Conservation (phyloP, 225 moss, liverwort and hornwort genomes). For the Marchantia paleacea region DNA sequence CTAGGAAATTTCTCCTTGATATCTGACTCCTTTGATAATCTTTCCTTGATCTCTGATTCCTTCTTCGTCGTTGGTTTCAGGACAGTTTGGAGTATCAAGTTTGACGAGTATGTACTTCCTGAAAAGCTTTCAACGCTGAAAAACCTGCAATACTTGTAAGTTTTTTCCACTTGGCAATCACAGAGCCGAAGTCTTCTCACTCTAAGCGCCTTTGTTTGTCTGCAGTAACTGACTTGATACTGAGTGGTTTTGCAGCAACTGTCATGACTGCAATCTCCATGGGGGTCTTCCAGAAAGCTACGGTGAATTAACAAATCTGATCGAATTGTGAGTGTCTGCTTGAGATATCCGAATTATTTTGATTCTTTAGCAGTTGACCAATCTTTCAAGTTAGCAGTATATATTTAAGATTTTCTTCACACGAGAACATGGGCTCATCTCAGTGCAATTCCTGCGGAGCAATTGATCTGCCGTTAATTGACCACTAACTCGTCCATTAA, state of each 20-base stretch:
- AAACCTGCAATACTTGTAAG: constrained; percentile 40
- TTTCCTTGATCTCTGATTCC: neutral
- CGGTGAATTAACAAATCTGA: constrained; percentile 11
- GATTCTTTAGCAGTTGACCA: too few species aligned
- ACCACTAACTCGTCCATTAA: neutral
- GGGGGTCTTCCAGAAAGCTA: constrained; percentile 29
- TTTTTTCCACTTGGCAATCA: neutral
- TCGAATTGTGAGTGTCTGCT: constrained; percentile 24
- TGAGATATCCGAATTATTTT: too few species aligned
- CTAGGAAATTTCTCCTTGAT: neutral
- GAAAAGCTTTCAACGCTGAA: constrained; percentile 9
- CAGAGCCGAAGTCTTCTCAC: neutral
- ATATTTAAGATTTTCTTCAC: too few species aligned
- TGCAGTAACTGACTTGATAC: neutral
- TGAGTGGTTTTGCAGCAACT: constrained; percentile 23
- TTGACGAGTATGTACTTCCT: constrained; percentile 6
- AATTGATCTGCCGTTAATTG: too few species aligned
- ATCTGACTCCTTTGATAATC: too few species aligned
- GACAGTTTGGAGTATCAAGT: constrained; percentile 11
- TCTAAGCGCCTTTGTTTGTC: neutral
- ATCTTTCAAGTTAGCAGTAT: too few species aligned
- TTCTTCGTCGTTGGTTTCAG: neutral
- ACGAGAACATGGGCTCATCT: too few species aligned
- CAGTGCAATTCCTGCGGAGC: too few species aligned
- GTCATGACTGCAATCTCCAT: constrained; percentile 21